Evolutionary conservation across 2,329 filamentous ascomycete species (phyloP).

Genomic region (Arthrobotrys conoides): DNA sequence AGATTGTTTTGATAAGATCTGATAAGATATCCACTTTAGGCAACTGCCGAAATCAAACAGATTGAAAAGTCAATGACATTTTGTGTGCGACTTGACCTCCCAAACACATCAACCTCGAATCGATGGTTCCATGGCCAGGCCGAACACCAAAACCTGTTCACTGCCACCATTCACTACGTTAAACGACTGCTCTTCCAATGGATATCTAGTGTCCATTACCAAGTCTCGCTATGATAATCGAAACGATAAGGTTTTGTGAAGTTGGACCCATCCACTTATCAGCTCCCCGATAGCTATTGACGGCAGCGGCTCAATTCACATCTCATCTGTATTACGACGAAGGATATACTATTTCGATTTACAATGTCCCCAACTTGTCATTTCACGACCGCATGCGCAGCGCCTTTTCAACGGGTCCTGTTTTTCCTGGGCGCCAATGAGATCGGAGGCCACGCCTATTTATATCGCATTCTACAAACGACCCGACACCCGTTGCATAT

Average conservation of each 20-base stretch:
- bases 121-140: too few relatives aligned
- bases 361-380: too few relatives aligned
- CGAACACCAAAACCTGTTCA: background rate
- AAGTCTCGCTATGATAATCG: background rate
- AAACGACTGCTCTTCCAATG: background rate
- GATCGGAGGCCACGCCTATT: slow-evolving; percentile 33
- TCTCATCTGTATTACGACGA: background rate
- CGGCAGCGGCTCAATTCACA: background rate
- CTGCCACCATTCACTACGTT: background rate
- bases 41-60: too few relatives aligned
- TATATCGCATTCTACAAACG: slow-evolving; percentile 42
- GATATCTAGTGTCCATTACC: background rate
- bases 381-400: background rate
- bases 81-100: too few relatives aligned
- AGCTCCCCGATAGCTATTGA: background rate
- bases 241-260: background rate
- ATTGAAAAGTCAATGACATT: too few relatives aligned
- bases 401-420: slow-evolving; percentile 32
- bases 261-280: background rate
- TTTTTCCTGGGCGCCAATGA: slow-evolving; percentile 43
- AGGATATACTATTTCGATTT: background rate
- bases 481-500: slow-evolving; percentile 44
- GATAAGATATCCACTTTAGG: too few relatives aligned
- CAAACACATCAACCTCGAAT: background rate
- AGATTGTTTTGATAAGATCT: too few relatives aligned